These are phyloP conservation scores for Orychophragmus violaceus DNA, from an alignment of 345 rosid species.

Conservation along the genomic window DNA sequence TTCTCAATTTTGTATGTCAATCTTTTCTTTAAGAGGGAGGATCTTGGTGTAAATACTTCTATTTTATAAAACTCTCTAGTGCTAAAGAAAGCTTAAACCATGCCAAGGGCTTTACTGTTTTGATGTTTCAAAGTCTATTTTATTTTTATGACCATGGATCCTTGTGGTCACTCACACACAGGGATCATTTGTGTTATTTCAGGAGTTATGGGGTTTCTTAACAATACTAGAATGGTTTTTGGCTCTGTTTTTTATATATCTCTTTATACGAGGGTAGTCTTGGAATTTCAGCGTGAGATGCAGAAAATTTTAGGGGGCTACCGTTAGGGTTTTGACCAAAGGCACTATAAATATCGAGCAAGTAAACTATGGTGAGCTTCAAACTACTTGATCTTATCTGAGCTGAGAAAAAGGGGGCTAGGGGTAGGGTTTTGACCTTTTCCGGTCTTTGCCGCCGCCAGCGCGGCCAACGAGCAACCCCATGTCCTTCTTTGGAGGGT, in stretches of 20 bases:
- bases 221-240: neutral
- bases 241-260: neutral
- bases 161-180: neutral
- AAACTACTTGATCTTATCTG: constrained; percentile 87
- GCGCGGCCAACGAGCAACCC: constrained; percentile 34
- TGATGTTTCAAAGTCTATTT: neutral
- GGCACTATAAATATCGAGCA: constrained; percentile 1
- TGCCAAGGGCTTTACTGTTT: neutral
- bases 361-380: neutral
- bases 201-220: neutral
- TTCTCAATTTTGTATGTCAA: constrained; percentile 11
- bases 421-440: neutral
- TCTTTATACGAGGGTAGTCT: neutral
- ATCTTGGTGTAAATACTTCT: constrained; percentile 10
- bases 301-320: neutral
- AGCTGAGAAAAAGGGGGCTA: constrained; percentile 37
- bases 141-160: neutral
- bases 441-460: too few relatives aligned
- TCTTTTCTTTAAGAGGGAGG: neutral
- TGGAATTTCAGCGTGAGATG: neutral
- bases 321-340: neutral
- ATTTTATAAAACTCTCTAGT: constrained; percentile 1
- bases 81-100: neutral
- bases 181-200: neutral
- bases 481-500: constrained; percentile 10